Percentiles rank a stretch among this genome's conserved stretches.
phyloP scores from a whole-genome alignment of 345 rosid genomes.

The Angophora floribunda region DNA sequence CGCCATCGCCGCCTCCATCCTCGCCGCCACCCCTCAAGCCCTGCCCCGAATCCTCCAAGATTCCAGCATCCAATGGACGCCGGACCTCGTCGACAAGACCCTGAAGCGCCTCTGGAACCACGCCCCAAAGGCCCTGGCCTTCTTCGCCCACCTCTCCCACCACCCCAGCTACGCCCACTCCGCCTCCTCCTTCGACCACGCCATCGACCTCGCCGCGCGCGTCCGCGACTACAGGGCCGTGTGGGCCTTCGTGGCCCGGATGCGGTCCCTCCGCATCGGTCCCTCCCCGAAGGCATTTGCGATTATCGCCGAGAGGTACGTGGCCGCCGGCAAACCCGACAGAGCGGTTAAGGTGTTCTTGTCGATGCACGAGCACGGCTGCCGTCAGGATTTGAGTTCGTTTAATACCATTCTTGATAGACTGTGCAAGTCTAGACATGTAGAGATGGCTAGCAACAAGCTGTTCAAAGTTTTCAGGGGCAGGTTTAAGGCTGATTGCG shows the following conservation, averaged over 20 bases:
- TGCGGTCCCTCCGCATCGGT: slow-evolving; percentile 61
- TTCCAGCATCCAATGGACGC: slow-evolving; percentile 43
- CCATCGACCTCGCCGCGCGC: slow-evolving; percentile 76
- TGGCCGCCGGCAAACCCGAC: slow-evolving; percentile 61
- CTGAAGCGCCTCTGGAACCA: slow-evolving; percentile 83
- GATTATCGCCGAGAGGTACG: slow-evolving; percentile 72
- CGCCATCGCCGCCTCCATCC: slow-evolving; percentile 7
- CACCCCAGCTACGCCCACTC: slow-evolving; percentile 46
- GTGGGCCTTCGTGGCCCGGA: slow-evolving; percentile 45
- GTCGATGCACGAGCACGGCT: slow-evolving; percentile 79
- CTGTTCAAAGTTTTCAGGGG: slow-evolving; percentile 54
- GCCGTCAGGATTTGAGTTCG: slow-evolving; percentile 57
- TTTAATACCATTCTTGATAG: slow-evolving; percentile 84
- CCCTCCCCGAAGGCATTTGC: slow-evolving; percentile 63
- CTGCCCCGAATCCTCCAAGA: slow-evolving; percentile 31
- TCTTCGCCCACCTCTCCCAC: slow-evolving; percentile 49
- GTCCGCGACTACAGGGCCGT: slow-evolving; percentile 42
- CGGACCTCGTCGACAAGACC: slow-evolving; percentile 47
- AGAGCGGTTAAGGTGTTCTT: slow-evolving; percentile 64
- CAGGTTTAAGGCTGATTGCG: slow-evolving; percentile 58
- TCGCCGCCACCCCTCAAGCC: slow-evolving; percentile 21
- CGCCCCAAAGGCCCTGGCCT: slow-evolving; percentile 70
- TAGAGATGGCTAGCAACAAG: slow-evolving; percentile 58
- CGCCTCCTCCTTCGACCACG: slow-evolving; percentile 73
- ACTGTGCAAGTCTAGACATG: slow-evolving; percentile 59